These are phyloP conservation scores for Aureobasidium vineae DNA, from an alignment of 2,329 filamentous ascomycete genomes.

Conservation along the genomic window DNA sequence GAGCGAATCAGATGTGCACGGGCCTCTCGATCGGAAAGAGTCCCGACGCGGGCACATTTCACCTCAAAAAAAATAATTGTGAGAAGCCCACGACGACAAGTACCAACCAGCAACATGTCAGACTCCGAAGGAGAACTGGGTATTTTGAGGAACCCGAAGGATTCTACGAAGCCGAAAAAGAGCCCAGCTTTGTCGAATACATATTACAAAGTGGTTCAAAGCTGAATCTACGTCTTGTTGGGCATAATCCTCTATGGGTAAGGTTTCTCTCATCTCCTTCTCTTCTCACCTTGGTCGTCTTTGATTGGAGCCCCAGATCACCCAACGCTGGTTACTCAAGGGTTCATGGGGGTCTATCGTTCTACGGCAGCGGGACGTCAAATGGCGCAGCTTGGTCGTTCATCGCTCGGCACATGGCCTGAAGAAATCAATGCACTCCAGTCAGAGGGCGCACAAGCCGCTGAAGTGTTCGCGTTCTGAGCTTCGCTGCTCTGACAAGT, in stretches of 20 bases:
- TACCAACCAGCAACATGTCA: conserved; percentile 21
- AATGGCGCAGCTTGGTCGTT: background rate
- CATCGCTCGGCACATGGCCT: background rate
- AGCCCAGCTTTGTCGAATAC: conserved; percentile 71
- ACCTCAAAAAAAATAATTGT: background rate
- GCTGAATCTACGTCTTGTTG: conserved; percentile 74
- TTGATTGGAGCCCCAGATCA: background rate
- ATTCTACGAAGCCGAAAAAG: conserved; percentile 75
- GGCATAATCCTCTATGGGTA: conserved; percentile 81
- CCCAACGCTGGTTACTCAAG: background rate
- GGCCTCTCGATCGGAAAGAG: too few relatives aligned
- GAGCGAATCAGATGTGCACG: too few relatives aligned
- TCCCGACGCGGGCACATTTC: too few relatives aligned
- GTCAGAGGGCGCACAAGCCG: background rate
- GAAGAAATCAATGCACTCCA: background rate
- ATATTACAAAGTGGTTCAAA: conserved; percentile 63
- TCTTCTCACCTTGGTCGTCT: background rate
- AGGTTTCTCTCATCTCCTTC: conserved; percentile 36
- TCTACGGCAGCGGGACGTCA: background rate
- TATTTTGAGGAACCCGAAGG: conserved; percentile 80
- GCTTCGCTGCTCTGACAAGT: background rate
- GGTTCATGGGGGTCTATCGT: too few relatives aligned
- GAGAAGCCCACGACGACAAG: background rate
- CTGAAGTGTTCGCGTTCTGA: background rate
- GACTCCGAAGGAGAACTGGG: conserved; percentile 39